A percentile compares a stretch with the other conserved stretches of the same genome.
Evolutionary conservation across 2,329 filamentous ascomycete species (phyloP).

Genomic region (Aureobasidium melanogenum): DNA sequence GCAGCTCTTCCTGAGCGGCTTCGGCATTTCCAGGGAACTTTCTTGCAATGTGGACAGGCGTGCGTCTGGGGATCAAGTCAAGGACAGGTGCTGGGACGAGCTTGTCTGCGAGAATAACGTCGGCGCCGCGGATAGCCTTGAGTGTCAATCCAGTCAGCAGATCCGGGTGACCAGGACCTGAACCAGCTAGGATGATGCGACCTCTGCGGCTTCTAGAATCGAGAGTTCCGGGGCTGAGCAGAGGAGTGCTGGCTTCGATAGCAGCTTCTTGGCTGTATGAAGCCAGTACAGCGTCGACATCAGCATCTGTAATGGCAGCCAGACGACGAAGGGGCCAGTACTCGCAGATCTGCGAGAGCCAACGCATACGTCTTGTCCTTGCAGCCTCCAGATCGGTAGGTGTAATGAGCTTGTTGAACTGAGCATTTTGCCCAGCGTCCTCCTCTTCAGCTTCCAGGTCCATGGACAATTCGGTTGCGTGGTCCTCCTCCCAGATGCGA

Average conservation of each 20-base stretch:
- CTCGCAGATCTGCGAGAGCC: slow-evolving; percentile 94
- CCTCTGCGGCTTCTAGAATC: slow-evolving; percentile 40
- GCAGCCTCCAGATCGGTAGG: slow-evolving; percentile 64
- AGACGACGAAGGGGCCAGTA: slow-evolving; percentile 90
- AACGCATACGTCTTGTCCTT: slow-evolving; percentile 76
- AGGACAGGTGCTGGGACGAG: slow-evolving; percentile 77
- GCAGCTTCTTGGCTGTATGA: slow-evolving; percentile 46
- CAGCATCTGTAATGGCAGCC: slow-evolving; percentile 67
- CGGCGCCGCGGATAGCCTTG: slow-evolving; percentile 64
- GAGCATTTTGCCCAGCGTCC: slow-evolving; percentile 64
- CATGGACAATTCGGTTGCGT: slow-evolving; percentile 40
- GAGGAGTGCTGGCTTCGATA: slow-evolving; percentile 22
- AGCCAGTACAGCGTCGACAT: slow-evolving; percentile 67
- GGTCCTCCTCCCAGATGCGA: slow-evolving; percentile 66
- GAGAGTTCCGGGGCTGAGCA: slow-evolving; percentile 21
- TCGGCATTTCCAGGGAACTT: slow-evolving; percentile 98
- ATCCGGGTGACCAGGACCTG: slow-evolving; percentile 86
- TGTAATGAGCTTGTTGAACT: slow-evolving; percentile 75
- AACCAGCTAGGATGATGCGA: slow-evolving; percentile 79
- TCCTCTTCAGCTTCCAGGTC: slow-evolving; percentile 38
- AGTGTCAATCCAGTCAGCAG: slow-evolving; percentile 77
- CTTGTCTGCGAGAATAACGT: slow-evolving; percentile 78
- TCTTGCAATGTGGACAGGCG: slow-evolving; percentile 81
- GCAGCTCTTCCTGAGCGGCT: slow-evolving; percentile 80
- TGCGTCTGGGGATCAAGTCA: slow-evolving; percentile 81